Evolutionary conservation across 495 filamentous ascomycete species (phyloP).

Genomic region (Neurospora sp.): DNA sequence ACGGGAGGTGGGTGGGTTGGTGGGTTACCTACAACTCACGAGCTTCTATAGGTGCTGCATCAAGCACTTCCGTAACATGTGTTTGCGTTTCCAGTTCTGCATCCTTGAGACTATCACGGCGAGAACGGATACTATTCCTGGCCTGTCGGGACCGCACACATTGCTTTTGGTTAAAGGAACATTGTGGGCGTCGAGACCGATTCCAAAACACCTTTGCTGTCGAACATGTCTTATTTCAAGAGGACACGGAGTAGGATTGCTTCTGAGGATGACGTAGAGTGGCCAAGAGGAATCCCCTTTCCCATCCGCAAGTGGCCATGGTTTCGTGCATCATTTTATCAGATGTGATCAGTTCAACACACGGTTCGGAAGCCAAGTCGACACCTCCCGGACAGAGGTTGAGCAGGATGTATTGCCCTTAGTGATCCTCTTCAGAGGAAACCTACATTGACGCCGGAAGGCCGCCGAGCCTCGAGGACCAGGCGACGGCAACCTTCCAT

Average conservation of each 20-base stretch:
- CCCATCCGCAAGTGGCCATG: not conserved
- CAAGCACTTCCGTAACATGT: not conserved
- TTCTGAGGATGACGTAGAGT: not conserved
- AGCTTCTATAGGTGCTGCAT: not conserved
- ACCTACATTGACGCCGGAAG: not conserved
- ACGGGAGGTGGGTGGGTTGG: not conserved
- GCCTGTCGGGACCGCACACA: not conserved
- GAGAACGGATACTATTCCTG: not conserved
- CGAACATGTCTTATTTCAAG: not conserved
- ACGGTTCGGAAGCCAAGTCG: not conserved
- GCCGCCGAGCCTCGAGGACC: not conserved
- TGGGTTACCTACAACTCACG: not conserved
- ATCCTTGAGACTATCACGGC: not conserved
- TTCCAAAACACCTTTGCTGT: not conserved
- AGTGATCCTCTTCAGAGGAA: not conserved
- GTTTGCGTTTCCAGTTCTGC: not conserved
- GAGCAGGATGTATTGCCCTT: not conserved
- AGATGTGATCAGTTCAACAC: not conserved
- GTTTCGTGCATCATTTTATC: not conserved
- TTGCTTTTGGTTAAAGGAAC: not conserved
- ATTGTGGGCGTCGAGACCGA: not conserved
- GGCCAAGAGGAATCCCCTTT: not conserved
- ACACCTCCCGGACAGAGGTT: not conserved
- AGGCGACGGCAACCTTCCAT: not conserved
- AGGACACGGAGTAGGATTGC: not conserved